Base-by-base conservation (phyloP, 805 yeast species). In the Yarrowia bubula region DNA sequence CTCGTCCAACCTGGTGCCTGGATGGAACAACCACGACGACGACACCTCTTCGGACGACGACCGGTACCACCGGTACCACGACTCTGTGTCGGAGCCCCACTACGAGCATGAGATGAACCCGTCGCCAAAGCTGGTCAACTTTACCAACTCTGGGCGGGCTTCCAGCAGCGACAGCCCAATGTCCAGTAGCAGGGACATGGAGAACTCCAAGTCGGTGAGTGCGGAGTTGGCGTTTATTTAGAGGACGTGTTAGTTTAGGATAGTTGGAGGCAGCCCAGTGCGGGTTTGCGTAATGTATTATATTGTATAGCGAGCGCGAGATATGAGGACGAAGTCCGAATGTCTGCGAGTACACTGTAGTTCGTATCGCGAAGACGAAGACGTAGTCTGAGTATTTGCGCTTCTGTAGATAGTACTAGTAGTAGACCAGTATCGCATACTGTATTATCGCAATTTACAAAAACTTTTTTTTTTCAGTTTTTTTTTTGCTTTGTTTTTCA, bases 141-240 rank as follows among this genome's bases (percentile, higher is more conserved):
- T 58, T 10, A 58, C 64, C 31, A 58, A 58, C 51, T 33, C 43
- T 14, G 64, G 64, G 35, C 64, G 51, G 2, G 64, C 64, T 10
- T 58, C 64, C 33, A 33, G 37, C 43, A 35, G 43, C 14, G 64
- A 58, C 64, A 14, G 22, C n/a, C 51, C 51, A 33, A 35, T 33
- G 64, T 35, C 50, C 41, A 6, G 14, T 38, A 41, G 38, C 8
- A 18, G 51, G 4, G 64, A 58, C 50, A 58, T 58, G 47, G 64
- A 58, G 14, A 58, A 58, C 64, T 58, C 64, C 17, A 51, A 58
- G 64, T 43, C 51, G 10, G 43, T 58, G 5, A 43, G 51, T 3
- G 64, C 64, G 32, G 64, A 58, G 64, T 35, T 58, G 50, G 64
- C 64, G 28, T 58, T 58, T 11, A 58, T 58, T n/a, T 58, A 57